These are phyloP conservation scores for Triticum aestivum DNA, from an alignment of 176 grass and related monocot species.

Conservation along the genomic window IWGSC_CS_RefSeq_v2.1 NC_057806.1:405149041-405149540, in stretches of 20 bases:
- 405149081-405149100: conserved; percentile 57
- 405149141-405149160: conserved; percentile 81
- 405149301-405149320: conserved; percentile 23
- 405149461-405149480: neutral
- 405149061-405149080: conserved; percentile 25
- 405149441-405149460: neutral
- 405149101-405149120: conserved; percentile 38
- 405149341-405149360: conserved; percentile 46
- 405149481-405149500: neutral
- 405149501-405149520: neutral
- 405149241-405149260: neutral
- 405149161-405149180: conserved; percentile 87
- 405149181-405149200: conserved; percentile 42
- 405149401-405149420: conserved; percentile 3
- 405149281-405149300: conserved; percentile 43
- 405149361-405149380: conserved; percentile 8
- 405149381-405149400: conserved; percentile 26
- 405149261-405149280: neutral
- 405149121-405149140: conserved; percentile 11
- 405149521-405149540: too few species aligned
- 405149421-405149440: conserved; percentile 2
- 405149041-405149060: conserved; percentile 35
- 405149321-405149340: conserved; percentile 49
- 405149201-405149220: conserved; percentile 45
- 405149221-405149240: conserved; percentile 22